phyloP scores from a whole-genome alignment of 2,329 filamentous ascomycete genomes.

The Arthrobotrys musiformis region DNA sequence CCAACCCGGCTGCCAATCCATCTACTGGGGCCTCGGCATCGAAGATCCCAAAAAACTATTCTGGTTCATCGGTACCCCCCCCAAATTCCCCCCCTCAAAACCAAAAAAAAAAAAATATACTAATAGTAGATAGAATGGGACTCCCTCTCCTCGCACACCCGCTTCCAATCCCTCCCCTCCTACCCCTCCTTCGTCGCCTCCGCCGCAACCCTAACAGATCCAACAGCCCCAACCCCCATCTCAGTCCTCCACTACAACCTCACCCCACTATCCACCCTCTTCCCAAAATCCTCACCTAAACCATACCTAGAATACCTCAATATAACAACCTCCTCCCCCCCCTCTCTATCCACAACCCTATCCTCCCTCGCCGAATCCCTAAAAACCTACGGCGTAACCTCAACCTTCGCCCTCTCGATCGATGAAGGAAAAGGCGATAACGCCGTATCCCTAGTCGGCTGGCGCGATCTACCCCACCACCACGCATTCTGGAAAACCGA shows the following conservation, averaged over 20 bases:
- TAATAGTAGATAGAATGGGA: conserved; percentile 42
- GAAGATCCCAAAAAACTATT: conserved; percentile 28
- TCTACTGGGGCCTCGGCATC: conserved; percentile 21
- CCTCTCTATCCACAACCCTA: neutral
- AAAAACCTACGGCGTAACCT: neutral
- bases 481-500: neutral
- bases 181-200: conserved; percentile 24
- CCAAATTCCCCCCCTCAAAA: neutral
- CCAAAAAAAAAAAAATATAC: neutral
- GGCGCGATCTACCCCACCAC: conserved; percentile 12
- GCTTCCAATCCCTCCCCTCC: conserved; percentile 15
- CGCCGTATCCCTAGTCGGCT: neutral
- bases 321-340: neutral
- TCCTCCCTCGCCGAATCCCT: neutral
- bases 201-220: neutral
- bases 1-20: conserved; percentile 23
- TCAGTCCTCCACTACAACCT: conserved; percentile 28
- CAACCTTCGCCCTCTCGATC: neutral
- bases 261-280: conserved; percentile 15
- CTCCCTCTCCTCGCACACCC: conserved; percentile 17
- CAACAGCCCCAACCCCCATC: conserved; percentile 5
- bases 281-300: neutral
- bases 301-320: conserved; percentile 31
- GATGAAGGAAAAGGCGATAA: neutral
- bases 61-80: conserved; percentile 49